A percentile compares a stretch with the other conserved stretches of the same genome.
Evolutionary conservation across 2,329 filamentous ascomycete genomes (phyloP).

Genomic region (Hymenoscyphus scutula): DNA sequence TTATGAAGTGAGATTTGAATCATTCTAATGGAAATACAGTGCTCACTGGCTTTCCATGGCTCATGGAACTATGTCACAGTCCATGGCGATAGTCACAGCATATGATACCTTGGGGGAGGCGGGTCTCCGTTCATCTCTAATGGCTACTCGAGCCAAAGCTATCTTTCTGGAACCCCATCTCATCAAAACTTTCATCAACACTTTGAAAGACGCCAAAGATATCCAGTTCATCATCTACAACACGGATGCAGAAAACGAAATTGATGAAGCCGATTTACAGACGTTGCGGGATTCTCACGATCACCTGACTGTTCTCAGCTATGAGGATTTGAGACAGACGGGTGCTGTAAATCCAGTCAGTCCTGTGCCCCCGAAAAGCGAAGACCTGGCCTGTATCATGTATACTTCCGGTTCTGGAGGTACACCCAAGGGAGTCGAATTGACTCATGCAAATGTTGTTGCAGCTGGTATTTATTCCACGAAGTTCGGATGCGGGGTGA

Average conservation of each 20-base stretch:
- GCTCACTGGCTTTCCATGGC: conserved; percentile 47
- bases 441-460: conserved; percentile 78
- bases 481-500: neutral
- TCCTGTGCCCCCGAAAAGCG: conserved; percentile 65
- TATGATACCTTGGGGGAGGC: conserved; percentile 86
- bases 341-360: conserved; percentile 61
- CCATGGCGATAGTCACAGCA: conserved; percentile 84
- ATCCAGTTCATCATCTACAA: conserved; percentile 52
- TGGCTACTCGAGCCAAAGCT: conserved; percentile 72
- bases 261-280: conserved; percentile 45
- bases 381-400: conserved; percentile 78
- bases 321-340: conserved; percentile 50
- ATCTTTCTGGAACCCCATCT: conserved; percentile 85
- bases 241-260: conserved; percentile 50
- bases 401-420: conserved; percentile 87
- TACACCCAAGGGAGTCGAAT: conserved; percentile 80
- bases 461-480: conserved; percentile 59
- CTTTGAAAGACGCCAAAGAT: conserved; percentile 55
- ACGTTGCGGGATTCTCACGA: conserved; percentile 55
- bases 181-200: conserved; percentile 53
- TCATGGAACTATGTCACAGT: conserved; percentile 66
- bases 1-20: neutral
- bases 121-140: conserved; percentile 79
- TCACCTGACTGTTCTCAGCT: conserved; percentile 48
- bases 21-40: conserved; percentile 10